Percentiles rank a stretch among this genome's conserved stretches.
Evolutionary conservation across 148 eudicot species (phyloP).

Genomic region (Tetragonia tetragonoides): DNA sequence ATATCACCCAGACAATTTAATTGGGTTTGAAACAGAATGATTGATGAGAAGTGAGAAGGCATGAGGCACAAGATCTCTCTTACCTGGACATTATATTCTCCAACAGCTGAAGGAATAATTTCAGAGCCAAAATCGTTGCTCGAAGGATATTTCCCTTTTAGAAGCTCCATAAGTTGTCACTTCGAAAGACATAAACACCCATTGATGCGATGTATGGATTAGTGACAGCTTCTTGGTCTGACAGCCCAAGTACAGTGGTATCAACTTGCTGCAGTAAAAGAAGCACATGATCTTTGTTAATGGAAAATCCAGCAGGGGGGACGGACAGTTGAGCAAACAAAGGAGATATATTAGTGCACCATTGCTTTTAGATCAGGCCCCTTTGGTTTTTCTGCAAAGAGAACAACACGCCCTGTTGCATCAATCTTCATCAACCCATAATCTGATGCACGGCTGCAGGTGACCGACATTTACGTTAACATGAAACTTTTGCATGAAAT

Average conservation of each 20-base stretch:
- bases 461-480: conserved; percentile 5
- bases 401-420: conserved; percentile 56
- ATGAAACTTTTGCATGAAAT: background rate
- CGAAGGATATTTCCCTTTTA: conserved; percentile 50
- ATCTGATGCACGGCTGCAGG: conserved; percentile 55
- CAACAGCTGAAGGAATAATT: conserved; percentile 69
- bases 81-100: conserved; percentile 71
- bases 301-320: background rate
- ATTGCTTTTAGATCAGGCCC: conserved; percentile 66
- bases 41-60: background rate
- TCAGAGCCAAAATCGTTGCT: conserved; percentile 78
- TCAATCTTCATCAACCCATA: conserved; percentile 71
- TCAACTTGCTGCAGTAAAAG: conserved; percentile 58
- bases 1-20: background rate
- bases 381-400: conserved; percentile 86
- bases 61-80: background rate
- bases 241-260: conserved; percentile 59
- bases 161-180: conserved; percentile 56
- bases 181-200: conserved; percentile 73
- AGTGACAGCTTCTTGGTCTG: conserved; percentile 41
- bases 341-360: conserved; percentile 33
- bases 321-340: background rate
- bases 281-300: background rate
- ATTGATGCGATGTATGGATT: conserved; percentile 77
- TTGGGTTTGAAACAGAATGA: too few species aligned